Conservation (phyloP, 1,139 yeast species). For the Pichia kudriavzevii region DNA sequence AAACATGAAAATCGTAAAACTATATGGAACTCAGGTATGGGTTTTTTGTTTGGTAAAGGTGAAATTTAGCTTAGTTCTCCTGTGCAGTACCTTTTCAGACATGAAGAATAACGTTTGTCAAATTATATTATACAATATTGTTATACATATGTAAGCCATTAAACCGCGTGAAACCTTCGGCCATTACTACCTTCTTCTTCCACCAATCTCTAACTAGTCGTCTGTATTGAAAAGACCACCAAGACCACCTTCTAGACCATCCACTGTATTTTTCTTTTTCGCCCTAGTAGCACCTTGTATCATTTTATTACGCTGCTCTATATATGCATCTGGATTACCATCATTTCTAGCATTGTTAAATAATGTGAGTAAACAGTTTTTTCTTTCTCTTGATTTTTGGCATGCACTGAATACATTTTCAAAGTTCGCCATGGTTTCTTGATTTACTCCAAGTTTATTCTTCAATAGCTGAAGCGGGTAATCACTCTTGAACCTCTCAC, state of each 20-base stretch:
- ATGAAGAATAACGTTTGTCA: background rate
- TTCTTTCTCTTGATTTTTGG: conserved; percentile 46
- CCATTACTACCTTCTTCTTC: too few relatives aligned
- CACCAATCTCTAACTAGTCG: too few relatives aligned
- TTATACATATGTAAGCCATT: too few relatives aligned
- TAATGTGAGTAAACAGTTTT: conserved; percentile 44
- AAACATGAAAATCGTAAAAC: conserved; percentile 2
- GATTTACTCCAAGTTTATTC: conserved; percentile 36
- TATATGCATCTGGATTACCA: conserved; percentile 26
- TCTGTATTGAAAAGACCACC: conserved; percentile 39
- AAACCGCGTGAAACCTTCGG: too few relatives aligned
- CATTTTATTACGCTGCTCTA: conserved; percentile 14
- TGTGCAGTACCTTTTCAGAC: background rate
- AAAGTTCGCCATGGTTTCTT: conserved; percentile 40
- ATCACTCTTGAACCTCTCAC: conserved; percentile 55
- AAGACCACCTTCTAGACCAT: conserved; percentile 34
- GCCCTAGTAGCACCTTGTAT: conserved; percentile 19
- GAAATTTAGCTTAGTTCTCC: conserved; percentile 10
- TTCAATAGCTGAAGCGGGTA: conserved; percentile 43
- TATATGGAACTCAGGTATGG: conserved; percentile 10
- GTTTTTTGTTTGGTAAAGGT: conserved; percentile 18
- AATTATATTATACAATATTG: background rate
- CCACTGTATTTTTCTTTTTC: conserved; percentile 25
- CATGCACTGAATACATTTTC: conserved; percentile 43
- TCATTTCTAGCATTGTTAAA: conserved; percentile 34